phyloP scores from a whole-genome alignment of 805 yeast species.

The Priceomyces castillae region DNA sequence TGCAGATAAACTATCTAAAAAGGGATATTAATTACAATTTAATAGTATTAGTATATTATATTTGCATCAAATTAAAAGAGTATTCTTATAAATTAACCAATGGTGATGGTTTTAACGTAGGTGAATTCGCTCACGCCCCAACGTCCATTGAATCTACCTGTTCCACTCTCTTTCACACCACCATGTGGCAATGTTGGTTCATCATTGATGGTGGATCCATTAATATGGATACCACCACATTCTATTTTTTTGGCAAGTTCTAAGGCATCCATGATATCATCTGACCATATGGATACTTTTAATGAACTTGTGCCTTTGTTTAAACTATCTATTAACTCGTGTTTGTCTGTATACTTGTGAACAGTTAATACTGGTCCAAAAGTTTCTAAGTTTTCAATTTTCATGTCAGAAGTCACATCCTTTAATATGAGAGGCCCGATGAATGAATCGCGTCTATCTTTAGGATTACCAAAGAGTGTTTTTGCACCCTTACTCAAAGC shows the following conservation, averaged over 20 bases:
- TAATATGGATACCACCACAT: constrained; percentile 41
- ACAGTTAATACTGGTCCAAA: constrained; percentile 45
- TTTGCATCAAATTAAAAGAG: no score
- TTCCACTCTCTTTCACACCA: constrained; percentile 39
- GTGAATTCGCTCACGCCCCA: constrained; percentile 47
- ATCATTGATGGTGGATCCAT: constrained; percentile 31
- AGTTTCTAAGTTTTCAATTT: constrained; percentile 29
- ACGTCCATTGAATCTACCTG: constrained; percentile 35
- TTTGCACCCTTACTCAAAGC: constrained; percentile 39
- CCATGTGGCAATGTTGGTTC: constrained; percentile 45
- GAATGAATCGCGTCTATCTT: constrained; percentile 3
- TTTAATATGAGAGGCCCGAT: constrained; percentile 30
- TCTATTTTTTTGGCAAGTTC: constrained; percentile 32
- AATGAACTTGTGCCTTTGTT: constrained; percentile 35
- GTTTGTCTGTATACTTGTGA: constrained; percentile 18
- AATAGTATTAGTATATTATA: no score
- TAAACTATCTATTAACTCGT: constrained; percentile 18
- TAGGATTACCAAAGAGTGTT: constrained; percentile 20
- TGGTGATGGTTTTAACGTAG: constrained; percentile 35
- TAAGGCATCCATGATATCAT: constrained; percentile 31
- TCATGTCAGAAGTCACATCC: constrained; percentile 29
- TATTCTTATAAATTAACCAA: constrained; percentile 8
- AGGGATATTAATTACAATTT: constrained; percentile 49
- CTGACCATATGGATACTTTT: constrained; percentile 43
- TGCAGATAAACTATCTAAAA: constrained; percentile 57